Conservation (phyloP, 2,329 filamentous ascomycete genomes). For the Calonectria hongkongensis region DNA sequence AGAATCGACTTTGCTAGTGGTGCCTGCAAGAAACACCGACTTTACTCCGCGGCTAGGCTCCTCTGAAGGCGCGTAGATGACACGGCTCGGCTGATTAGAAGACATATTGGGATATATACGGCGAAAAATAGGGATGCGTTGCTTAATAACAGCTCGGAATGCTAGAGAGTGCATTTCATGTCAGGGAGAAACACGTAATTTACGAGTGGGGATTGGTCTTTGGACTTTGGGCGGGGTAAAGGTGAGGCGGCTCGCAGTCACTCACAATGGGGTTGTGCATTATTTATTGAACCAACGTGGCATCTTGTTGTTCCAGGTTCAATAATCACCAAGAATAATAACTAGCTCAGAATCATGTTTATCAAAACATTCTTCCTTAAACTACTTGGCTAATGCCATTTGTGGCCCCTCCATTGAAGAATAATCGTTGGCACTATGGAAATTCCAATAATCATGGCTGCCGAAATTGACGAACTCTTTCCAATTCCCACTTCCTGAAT, state of each 20-base stretch:
- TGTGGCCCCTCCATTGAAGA: conserved; percentile 23
- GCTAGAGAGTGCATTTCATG: neutral
- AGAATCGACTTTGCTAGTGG: conserved; percentile 6
- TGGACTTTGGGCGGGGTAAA: no score
- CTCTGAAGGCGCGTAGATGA: conserved; percentile 2
- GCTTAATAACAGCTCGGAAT: neutral
- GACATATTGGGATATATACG: neutral
- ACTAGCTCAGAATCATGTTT: no score
- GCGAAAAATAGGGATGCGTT: neutral
- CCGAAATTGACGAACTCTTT: neutral
- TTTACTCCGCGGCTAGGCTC: neutral
- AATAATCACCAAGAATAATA: no score
- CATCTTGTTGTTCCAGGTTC: no score
- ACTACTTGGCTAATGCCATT: neutral
- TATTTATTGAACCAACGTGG: no score
- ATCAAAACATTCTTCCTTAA: neutral
- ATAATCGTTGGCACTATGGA: conserved; percentile 16
- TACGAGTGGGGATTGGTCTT: no score
- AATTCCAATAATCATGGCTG: neutral
- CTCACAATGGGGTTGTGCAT: no score
- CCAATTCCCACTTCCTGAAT: neutral
- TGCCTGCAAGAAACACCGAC: conserved; percentile 7
- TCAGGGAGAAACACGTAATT: neutral
- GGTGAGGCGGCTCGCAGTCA: no score
- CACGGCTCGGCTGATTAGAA: neutral